These are phyloP conservation scores for Aspergillus transmontanensis DNA, from an alignment of 2,329 filamentous ascomycete species.

Conservation along the genomic window DNA sequence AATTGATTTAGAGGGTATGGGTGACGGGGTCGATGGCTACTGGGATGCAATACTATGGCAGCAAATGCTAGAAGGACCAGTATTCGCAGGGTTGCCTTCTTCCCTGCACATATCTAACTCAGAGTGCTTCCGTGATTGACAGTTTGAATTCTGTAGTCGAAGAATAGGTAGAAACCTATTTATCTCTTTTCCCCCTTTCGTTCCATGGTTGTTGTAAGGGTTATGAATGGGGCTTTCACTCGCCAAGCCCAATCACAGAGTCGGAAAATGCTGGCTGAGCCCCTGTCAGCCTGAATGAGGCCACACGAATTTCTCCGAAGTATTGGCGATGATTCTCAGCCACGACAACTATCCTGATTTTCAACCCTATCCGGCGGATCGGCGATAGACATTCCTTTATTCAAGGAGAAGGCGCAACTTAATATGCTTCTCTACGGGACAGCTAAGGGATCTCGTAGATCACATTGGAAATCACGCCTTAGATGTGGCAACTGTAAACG, in stretches of 20 bases:
- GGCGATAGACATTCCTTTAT: neutral
- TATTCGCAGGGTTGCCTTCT: neutral
- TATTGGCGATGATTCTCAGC: neutral
- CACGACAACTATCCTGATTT: neutral
- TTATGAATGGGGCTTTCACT: neutral
- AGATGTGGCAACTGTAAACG: slow-evolving; percentile 18
- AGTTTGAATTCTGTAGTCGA: too few relatives aligned
- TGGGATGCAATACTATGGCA: slow-evolving; percentile 5
- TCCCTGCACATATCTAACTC: neutral
- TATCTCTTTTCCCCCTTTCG: neutral
- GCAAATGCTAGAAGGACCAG: slow-evolving; percentile 1
- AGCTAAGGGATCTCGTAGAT: slow-evolving; percentile 5
- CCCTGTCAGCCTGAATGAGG: neutral
- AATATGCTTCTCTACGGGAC: neutral
- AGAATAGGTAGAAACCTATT: neutral
- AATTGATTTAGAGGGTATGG: neutral
- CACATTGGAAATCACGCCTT: slow-evolving; percentile 17
- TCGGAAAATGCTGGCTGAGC: neutral
- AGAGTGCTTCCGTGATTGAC: neutral
- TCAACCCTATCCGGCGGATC: neutral
- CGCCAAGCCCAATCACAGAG: neutral
- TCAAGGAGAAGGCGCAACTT: neutral
- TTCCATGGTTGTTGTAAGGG: neutral
- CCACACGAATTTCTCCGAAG: neutral
- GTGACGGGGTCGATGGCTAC: neutral